Evolutionary conservation across 495 filamentous ascomycete genomes (phyloP).

Genomic region (Aspergillus homomorphus): DNA sequence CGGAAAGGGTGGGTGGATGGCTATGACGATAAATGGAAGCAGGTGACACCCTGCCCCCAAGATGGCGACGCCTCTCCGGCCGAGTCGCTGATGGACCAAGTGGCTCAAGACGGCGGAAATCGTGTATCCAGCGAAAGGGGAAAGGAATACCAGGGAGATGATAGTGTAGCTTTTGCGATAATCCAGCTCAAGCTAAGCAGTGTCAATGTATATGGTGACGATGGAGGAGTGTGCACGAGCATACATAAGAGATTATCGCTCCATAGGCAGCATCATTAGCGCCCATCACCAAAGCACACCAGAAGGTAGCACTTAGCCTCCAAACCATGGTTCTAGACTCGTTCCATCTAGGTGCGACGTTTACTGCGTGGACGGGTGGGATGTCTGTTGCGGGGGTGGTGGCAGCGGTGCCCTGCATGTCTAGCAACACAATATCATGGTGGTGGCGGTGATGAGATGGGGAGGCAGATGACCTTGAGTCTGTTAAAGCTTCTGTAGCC

Average conservation of each 20-base stretch:
- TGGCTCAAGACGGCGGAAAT: conserved; percentile 52
- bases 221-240: too few species aligned
- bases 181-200: conserved; percentile 50
- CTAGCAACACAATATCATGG: too few species aligned
- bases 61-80: conserved; percentile 69
- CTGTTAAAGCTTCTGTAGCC: too few species aligned
- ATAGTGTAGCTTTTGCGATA: conserved; percentile 52
- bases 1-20: conserved; percentile 56
- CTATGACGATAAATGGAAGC: conserved; percentile 53
- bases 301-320: conserved; percentile 21
- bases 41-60: conserved; percentile 60
- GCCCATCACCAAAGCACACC: conserved; percentile 58
- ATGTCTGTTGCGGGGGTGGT: too few species aligned
- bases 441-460: too few species aligned
- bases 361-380: too few species aligned
- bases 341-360: too few species aligned
- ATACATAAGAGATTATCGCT: conserved; percentile 48
- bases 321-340: conserved; percentile 24
- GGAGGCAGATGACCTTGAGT: too few species aligned
- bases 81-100: conserved; percentile 52
- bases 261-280: conserved; percentile 74
- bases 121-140: conserved; percentile 55
- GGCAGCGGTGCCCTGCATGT: too few species aligned
- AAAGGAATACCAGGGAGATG: conserved; percentile 58
- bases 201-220: background rate